Conservation (phyloP, 2,329 filamentous ascomycete species). For the Fusarium nisikadoi region DNA sequence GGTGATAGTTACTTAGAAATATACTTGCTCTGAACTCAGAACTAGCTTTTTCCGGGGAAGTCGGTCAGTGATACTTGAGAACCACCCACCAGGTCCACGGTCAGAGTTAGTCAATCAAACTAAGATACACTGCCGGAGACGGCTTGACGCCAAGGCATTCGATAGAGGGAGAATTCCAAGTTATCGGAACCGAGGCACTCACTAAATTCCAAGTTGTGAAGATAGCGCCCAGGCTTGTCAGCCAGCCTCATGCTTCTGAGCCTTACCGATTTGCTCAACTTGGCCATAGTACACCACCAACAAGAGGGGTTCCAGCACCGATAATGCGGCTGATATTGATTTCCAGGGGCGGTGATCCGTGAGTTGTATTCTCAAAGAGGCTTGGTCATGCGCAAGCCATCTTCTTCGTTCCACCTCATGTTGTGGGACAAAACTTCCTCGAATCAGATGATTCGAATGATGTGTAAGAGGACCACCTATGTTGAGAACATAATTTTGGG, state of each 20-base stretch:
- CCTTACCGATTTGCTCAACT: slow-evolving; percentile 17
- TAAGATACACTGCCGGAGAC: slow-evolving; percentile 8
- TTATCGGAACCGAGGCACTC: slow-evolving; percentile 19
- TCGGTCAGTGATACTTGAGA: background rate
- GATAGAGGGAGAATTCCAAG: slow-evolving; percentile 6
- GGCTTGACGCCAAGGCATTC: slow-evolving; percentile 8
- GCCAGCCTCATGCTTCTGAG: slow-evolving; percentile 30
- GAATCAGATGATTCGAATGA: background rate
- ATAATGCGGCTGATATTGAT: slow-evolving; percentile 18
- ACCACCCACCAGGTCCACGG: slow-evolving; percentile 8
- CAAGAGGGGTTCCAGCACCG: background rate
- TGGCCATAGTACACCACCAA: background rate
- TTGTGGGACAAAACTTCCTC: slow-evolving; percentile 1
- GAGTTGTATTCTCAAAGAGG: slow-evolving; percentile 18
- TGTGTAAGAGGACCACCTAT: background rate
- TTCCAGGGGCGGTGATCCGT: slow-evolving; percentile 10
- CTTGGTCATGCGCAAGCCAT: slow-evolving; percentile 30
- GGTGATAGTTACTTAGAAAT: slow-evolving; percentile 17
- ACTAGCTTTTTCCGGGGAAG: background rate
- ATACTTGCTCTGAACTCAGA: slow-evolving; percentile 14
- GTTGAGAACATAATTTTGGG: background rate
- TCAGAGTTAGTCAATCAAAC: background rate
- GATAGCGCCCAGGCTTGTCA: slow-evolving; percentile 18
- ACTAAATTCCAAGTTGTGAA: slow-evolving; percentile 4
- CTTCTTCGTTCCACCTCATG: background rate